Percentiles rank a stretch among this genome's conserved stretches.
Evolutionary conservation across 2,329 filamentous ascomycete genomes (phyloP).

Genomic region (Plectosphaerella cucumerina): DNA sequence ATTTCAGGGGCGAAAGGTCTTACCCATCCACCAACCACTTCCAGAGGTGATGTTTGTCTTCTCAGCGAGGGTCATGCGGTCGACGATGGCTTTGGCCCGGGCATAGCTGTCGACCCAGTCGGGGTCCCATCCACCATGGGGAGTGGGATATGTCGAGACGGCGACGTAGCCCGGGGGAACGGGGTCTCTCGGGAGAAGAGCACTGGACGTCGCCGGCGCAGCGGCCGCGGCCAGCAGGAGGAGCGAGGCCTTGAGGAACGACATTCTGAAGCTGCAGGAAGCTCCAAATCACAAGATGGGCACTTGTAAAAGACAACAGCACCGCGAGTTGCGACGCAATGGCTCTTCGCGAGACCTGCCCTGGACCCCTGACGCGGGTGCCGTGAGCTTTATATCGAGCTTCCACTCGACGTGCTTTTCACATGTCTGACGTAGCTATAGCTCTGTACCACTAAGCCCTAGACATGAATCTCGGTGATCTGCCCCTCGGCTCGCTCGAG

Average conservation of each 20-base stretch:
- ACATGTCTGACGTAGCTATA: too few relatives aligned
- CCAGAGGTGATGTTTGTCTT: constrained; percentile 76
- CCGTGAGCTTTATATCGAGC: too few relatives aligned
- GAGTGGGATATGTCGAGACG: constrained; percentile 67
- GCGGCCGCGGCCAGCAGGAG: constrained; percentile 7
- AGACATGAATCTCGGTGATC: too few relatives aligned
- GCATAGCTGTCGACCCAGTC: constrained; percentile 67
- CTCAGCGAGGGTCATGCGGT: constrained; percentile 74
- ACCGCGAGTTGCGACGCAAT: too few relatives aligned
- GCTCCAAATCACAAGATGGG: too few relatives aligned
- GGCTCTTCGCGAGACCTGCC: too few relatives aligned
- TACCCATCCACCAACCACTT: constrained; percentile 67
- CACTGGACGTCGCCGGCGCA: constrained; percentile 4
- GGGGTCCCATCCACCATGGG: constrained; percentile 65
- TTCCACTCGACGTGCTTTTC: too few relatives aligned
- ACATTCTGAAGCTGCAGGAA: not conserved
- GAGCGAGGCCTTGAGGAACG: not conserved
- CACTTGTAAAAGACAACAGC: too few relatives aligned
- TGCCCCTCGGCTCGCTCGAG: too few relatives aligned
- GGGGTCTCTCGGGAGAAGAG: constrained; percentile 4
- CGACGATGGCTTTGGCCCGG: constrained; percentile 65
- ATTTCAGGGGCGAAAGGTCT: constrained; percentile 6
- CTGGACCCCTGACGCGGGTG: too few relatives aligned
- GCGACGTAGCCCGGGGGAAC: constrained; percentile 30
- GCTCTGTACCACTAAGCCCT: too few relatives aligned